phyloP scores from a whole-genome alignment of 352 stramenopile species.

The Phytophthora cryptogea region DNA sequence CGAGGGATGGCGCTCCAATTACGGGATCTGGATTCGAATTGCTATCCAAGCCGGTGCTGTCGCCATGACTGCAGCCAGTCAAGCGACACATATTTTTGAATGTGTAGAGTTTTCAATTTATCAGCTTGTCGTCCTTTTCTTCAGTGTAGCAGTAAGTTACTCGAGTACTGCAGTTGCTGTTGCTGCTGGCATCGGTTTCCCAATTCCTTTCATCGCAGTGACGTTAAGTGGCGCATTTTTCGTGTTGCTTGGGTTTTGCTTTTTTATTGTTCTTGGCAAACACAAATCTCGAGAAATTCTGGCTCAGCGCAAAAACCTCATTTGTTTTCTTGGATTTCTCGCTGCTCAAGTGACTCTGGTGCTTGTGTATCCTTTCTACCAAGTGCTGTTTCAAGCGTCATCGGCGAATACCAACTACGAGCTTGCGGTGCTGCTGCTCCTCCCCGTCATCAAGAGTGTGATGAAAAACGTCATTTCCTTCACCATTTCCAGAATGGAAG shows the following conservation, averaged over 20 bases:
- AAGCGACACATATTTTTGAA: constrained; percentile 10
- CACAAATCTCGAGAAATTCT: constrained; percentile 1
- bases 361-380: constrained; percentile 24
- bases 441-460: constrained; percentile 13
- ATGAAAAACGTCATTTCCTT: constrained; percentile 23
- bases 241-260: neutral
- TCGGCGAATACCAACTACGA: neutral
- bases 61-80: neutral
- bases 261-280: neutral
- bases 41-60: constrained; percentile 9
- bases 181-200: constrained; percentile 8
- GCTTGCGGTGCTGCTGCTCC: constrained; percentile 5
- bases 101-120: constrained; percentile 1
- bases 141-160: constrained; percentile 1
- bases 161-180: constrained; percentile 3
- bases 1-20: constrained; percentile 17
- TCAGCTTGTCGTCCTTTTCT: constrained; percentile 8
- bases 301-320: constrained; percentile 2
- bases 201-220: constrained; percentile 20
- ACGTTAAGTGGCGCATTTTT: constrained; percentile 9
- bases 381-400: constrained; percentile 4
- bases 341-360: constrained; percentile 8
- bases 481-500: constrained; percentile 16
- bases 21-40: constrained; percentile 18
- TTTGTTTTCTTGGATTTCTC: constrained; percentile 12